A percentile compares a stretch with the other conserved stretches of the same genome.
These are phyloP conservation scores for Apostasia ramifera DNA, from an alignment of 106 monocot species.

Conservation along the genomic window DNA sequence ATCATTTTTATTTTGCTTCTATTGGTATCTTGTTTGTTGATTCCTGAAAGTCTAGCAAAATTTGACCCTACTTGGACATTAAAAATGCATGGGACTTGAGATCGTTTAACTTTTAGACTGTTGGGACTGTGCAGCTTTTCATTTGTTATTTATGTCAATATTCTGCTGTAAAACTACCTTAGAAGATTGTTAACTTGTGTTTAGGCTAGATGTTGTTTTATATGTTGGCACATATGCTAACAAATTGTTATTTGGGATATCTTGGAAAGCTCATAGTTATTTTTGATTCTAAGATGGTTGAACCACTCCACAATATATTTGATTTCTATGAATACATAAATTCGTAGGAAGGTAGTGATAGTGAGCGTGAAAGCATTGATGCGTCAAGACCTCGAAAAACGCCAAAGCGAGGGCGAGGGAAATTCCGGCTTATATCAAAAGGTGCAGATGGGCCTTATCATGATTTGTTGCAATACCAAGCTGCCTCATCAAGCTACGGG, in stretches of 20 bases:
- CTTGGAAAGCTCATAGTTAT: background rate
- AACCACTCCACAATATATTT: background rate
- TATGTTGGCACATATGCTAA: background rate
- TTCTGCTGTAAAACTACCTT: background rate
- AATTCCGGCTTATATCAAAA: slow-evolving; percentile 44
- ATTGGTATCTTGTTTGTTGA: too few relatives aligned
- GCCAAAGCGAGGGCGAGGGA: slow-evolving; percentile 57
- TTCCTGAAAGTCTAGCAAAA: too few relatives aligned
- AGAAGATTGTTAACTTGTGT: background rate
- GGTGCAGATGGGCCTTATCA: slow-evolving; percentile 34
- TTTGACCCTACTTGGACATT: too few relatives aligned
- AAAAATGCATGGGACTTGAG: too few relatives aligned
- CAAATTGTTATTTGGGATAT: background rate
- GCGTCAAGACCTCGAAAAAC: slow-evolving; percentile 37
- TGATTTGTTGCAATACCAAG: slow-evolving; percentile 56
- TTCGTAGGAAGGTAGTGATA: slow-evolving; percentile 75
- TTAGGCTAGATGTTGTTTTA: background rate
- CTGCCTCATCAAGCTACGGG: slow-evolving; percentile 64
- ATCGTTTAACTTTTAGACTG: too few relatives aligned
- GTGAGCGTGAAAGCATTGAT: slow-evolving; percentile 81
- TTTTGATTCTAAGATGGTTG: background rate
- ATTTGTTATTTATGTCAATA: background rate
- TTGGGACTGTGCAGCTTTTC: too few relatives aligned
- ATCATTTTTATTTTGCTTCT: too few relatives aligned
- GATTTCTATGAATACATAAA: background rate